phyloP scores from a whole-genome alignment of 257 asterid genomes.

The Salvia splendens region DNA sequence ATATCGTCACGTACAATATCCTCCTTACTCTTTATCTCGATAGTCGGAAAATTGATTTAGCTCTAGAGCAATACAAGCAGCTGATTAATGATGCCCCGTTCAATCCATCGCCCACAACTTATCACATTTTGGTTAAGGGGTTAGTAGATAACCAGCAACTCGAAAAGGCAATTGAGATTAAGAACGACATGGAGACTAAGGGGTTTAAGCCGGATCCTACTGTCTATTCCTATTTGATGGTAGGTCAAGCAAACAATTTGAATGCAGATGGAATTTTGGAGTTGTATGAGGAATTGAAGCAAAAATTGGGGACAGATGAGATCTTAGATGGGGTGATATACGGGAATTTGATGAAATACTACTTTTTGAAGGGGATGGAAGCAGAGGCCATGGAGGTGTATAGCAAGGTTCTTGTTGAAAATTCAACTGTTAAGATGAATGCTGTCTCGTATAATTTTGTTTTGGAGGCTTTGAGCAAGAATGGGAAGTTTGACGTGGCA shows the following conservation, averaged over 20 bases:
- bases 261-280: conserved; percentile 64
- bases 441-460: conserved; percentile 70
- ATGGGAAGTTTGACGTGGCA: conserved; percentile 80
- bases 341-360: conserved; percentile 88
- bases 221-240: conserved; percentile 73
- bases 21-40: conserved; percentile 75
- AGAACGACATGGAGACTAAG: conserved; percentile 65
- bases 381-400: conserved; percentile 80
- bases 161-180: conserved; percentile 66
- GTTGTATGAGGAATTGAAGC: conserved; percentile 79
- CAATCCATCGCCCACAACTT: conserved; percentile 74
- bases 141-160: conserved; percentile 64
- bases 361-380: conserved; percentile 85
- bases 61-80: conserved; percentile 84
- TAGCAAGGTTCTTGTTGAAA: conserved; percentile 54
- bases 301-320: conserved; percentile 55
- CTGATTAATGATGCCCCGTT: conserved; percentile 68
- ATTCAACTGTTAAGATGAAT: conserved; percentile 60
- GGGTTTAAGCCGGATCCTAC: conserved; percentile 62
- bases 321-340: conserved; percentile 70
- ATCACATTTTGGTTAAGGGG: conserved; percentile 68
- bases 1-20: conserved; percentile 69
- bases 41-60: conserved; percentile 75
- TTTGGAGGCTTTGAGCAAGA: conserved; percentile 80
- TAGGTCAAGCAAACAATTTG: conserved; percentile 58